These are phyloP conservation scores for Ambrosia artemisiifolia DNA, from an alignment of 129 eudicot species.

Conservation along the genomic window DNA sequence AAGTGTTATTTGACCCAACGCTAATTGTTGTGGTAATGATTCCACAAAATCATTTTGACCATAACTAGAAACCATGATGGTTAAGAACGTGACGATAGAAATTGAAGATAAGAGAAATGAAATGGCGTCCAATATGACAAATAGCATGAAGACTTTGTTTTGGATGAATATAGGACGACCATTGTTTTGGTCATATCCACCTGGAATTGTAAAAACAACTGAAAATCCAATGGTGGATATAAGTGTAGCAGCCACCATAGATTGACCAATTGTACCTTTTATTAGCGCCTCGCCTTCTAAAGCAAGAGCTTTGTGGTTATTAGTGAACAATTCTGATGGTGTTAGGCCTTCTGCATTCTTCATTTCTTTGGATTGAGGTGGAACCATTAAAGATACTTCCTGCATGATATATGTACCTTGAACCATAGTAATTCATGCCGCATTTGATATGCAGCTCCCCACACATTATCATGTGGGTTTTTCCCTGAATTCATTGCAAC, in stretches of 20 bases:
- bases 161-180: no score
- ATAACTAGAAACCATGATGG: no score
- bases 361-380: slow-evolving; percentile 11
- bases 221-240: slow-evolving; percentile 25
- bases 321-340: slow-evolving; percentile 21
- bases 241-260: slow-evolving; percentile 18
- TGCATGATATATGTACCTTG: background rate
- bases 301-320: slow-evolving; percentile 25
- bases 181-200: slow-evolving; percentile 27
- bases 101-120: no score
- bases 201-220: no score
- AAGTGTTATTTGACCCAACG: no score
- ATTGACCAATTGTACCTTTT: slow-evolving; percentile 26
- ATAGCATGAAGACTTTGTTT: slow-evolving; percentile 13
- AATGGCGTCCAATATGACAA: background rate
- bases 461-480: no score
- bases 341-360: slow-evolving; percentile 24
- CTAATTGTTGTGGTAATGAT: no score
- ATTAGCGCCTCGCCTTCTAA: slow-evolving; percentile 23
- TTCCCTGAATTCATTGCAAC: no score
- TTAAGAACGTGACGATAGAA: no score
- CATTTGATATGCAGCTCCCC: no score
- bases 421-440: no score
- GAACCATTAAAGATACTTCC: slow-evolving; percentile 16
- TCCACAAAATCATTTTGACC: no score